Evolutionary conservation across 2,329 filamentous ascomycete genomes (phyloP).

Genomic region (Ophioceras dolichostomum): DNA sequence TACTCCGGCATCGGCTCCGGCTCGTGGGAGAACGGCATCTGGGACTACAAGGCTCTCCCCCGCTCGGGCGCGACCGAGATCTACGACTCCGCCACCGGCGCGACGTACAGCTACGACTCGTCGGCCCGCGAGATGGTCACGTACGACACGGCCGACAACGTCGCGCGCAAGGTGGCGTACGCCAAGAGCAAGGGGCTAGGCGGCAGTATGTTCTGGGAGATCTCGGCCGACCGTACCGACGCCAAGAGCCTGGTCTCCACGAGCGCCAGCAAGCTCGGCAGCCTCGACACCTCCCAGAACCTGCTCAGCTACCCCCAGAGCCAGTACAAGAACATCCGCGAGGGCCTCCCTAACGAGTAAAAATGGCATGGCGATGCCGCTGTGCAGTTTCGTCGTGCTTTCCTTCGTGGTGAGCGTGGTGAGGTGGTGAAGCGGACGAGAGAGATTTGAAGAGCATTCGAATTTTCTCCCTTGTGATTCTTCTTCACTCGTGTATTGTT

Average conservation of each 20-base stretch:
- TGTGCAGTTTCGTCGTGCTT: too few relatives aligned
- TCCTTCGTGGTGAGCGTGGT: too few relatives aligned
- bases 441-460: too few relatives aligned
- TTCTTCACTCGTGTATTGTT: too few relatives aligned
- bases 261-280: constrained; percentile 25
- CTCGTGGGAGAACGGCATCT: constrained; percentile 61
- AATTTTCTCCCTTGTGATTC: too few relatives aligned
- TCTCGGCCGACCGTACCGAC: constrained; percentile 51
- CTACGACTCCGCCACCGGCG: constrained; percentile 44
- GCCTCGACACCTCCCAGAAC: constrained; percentile 35
- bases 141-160: constrained; percentile 54
- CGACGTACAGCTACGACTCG: constrained; percentile 60
- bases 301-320: constrained; percentile 38
- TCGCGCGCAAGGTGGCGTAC: constrained; percentile 51
- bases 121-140: constrained; percentile 50
- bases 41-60: constrained; percentile 73
- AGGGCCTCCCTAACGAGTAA: constrained; percentile 11
- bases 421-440: too few relatives aligned
- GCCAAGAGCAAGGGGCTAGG: constrained; percentile 51
- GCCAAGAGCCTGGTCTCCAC: constrained; percentile 47
- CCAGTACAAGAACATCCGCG: constrained; percentile 41
- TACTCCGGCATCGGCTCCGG: constrained; percentile 55
- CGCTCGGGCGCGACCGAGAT: constrained; percentile 42
- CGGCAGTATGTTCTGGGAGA: constrained; percentile 82
- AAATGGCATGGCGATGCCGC: too few relatives aligned